Evolutionary conservation across 352 stramenopile genomes (phyloP), one percentile per base, ranked within the genome.

Genomic region (Phytophthora macrochlamydospora): DNA sequence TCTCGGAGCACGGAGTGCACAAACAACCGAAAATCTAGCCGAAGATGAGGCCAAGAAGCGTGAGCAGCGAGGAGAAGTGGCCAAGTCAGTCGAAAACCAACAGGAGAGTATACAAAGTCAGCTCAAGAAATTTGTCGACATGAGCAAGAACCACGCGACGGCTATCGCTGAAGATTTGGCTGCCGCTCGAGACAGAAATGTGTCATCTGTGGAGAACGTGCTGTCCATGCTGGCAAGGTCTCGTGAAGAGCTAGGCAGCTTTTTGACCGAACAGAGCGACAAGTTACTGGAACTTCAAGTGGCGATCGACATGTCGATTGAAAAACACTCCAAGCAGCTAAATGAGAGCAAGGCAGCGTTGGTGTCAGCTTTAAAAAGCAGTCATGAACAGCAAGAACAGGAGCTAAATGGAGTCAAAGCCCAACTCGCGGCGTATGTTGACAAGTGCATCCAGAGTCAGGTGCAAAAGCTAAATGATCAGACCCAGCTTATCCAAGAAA

Each of bases 211-310:
- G 31, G 64, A 79, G 43, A 68, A 49, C 18, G 49, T 85, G 2
- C 64, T 78, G 35, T 56, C 67, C 7, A 56, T 59, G 31, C 32
- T 85, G 7, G 56, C 71, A 2, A 43, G 30, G 6, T 81, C 79
- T 35, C 75, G 77, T 4, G 55, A 52, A 28, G 73, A 85, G 42
- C 58, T 79, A 49, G 56, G 54, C 24, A 65, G 43, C 35, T 89
- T 89, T 31, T 29, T 89, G 7, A 64, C 35, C 6, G 77, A 81
- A 32, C 78, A 87, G 40, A 79, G 66, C 57, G 52, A 83, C 46
- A 80, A 80, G 32, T 54, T 89, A 59, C 31, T 81, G 18, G 73
- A 85, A 46, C 52, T 87, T 6, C 75, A 89, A 56, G 59, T 71
- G 2, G 54, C 66, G 37, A 82, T 89, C 13, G 73, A 84, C 32